phyloP scores from a whole-genome alignment of 169 alveolate species.

The Plasmodium billcollinsi region DNA sequence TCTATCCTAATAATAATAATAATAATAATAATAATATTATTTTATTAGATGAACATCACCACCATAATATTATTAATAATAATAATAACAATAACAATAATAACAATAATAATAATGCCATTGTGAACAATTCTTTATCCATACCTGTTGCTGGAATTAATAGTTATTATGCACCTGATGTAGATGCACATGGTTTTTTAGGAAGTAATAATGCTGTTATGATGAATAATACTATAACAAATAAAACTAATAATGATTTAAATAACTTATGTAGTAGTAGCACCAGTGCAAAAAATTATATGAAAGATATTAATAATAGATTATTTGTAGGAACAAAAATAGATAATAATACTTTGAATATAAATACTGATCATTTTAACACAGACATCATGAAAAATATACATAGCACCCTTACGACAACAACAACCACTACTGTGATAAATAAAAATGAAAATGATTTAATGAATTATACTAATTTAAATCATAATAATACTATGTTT shows the following conservation, averaged over 20 bases:
- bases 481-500: conserved; percentile 46
- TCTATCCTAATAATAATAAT: background rate
- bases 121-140: too few species aligned
- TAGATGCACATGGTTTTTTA: too few species aligned
- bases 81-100: background rate
- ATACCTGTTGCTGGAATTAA: too few species aligned
- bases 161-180: too few species aligned
- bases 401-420: background rate
- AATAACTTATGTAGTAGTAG: too few species aligned
- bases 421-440: background rate
- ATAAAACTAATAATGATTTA: too few species aligned
- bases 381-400: background rate
- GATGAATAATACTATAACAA: too few species aligned
- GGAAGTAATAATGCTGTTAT: too few species aligned
- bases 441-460: background rate
- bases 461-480: conserved; percentile 7
- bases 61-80: background rate
- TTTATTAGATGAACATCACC: too few species aligned
- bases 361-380: background rate
- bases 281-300: too few species aligned
- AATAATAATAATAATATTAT: background rate
- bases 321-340: background rate
- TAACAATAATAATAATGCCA: too few species aligned
- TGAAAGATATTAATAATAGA: too few species aligned
- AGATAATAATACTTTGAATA: background rate